Conservation (phyloP, 805 yeast genomes). For the Blastobotrys chiropterorum region DNA sequence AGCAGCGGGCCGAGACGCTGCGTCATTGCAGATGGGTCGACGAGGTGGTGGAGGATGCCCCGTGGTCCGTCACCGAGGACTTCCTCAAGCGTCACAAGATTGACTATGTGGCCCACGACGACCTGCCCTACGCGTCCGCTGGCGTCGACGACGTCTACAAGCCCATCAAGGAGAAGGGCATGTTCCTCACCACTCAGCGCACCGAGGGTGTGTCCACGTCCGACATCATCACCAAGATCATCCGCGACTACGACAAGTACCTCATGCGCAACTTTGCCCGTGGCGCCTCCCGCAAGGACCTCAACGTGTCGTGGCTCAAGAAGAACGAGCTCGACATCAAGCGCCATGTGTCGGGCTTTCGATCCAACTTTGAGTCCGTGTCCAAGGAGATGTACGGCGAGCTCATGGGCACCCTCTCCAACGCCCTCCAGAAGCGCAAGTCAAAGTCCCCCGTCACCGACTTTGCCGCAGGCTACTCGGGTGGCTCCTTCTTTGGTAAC, state of each 20-base stretch:
- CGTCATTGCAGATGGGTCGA: constrained; percentile 97
- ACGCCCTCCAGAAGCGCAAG: constrained; percentile 4
- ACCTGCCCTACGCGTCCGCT: constrained; percentile 86
- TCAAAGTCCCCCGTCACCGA: constrained; percentile 52
- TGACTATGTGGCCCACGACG: constrained; percentile 98
- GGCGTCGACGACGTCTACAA: constrained; percentile 87
- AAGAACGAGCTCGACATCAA: constrained; percentile 93
- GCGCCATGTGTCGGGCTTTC: constrained; percentile 81
- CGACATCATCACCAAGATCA: constrained; percentile 91
- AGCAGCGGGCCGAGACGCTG: constrained; percentile 85
- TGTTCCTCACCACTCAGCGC: constrained; percentile 89
- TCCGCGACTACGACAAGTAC: constrained; percentile 93
- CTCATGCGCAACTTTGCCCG: constrained; percentile 95
- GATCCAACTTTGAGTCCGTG: constrained; percentile 74
- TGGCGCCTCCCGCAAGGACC: constrained; percentile 93
- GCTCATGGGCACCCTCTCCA: constrained; percentile 35
- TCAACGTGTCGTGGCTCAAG: constrained; percentile 95
- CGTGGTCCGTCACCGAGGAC: constrained; percentile 88
- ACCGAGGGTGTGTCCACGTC: constrained; percentile 96
- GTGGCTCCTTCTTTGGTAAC: constrained; percentile 30
- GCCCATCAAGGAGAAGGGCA: constrained; percentile 86
- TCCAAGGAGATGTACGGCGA: constrained; percentile 82
- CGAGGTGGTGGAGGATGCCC: constrained; percentile 90
- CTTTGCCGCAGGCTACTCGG: constrained; percentile 58
- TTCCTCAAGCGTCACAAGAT: constrained; percentile 73